phyloP scores from a whole-genome alignment of 75 land plant genomes.

The Larix kaempferi region DNA sequence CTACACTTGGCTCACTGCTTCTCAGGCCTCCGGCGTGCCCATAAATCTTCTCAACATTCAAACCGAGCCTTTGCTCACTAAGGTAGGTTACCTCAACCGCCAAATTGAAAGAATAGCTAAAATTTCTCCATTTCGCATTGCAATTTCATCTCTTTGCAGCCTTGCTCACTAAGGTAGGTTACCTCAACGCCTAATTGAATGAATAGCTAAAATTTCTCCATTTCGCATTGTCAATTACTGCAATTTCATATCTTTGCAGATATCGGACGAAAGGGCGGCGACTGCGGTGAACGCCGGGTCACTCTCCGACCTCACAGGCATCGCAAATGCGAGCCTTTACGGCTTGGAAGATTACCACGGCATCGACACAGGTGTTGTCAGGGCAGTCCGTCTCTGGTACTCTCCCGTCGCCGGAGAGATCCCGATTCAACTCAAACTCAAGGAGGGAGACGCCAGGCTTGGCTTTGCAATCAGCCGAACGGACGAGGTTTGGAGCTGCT shows the following conservation, averaged over 20 bases:
- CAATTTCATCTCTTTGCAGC: not conserved
- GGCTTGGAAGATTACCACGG: conserved; percentile 90
- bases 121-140: too few species aligned
- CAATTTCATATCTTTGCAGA: conserved; percentile 14
- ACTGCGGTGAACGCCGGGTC: conserved; percentile 53
- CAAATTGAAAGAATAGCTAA: too few species aligned
- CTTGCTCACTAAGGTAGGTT: conserved; percentile 38
- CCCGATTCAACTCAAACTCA: conserved; percentile 39
- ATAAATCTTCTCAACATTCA: conserved; percentile 65
- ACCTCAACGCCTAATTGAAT: too few species aligned
- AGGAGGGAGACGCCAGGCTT: conserved; percentile 48
- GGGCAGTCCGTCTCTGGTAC: conserved; percentile 76
- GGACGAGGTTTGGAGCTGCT: conserved; percentile 50
- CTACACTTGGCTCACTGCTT: conserved; percentile 65
- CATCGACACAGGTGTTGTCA: conserved; percentile 71
- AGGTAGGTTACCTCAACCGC: conserved; percentile 34
- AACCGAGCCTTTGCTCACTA: conserved; percentile 74
- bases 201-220: too few species aligned
- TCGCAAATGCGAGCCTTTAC: conserved; percentile 62
- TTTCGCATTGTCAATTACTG: too few species aligned
- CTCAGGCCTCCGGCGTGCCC: conserved; percentile 60
- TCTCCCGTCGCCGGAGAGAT: conserved; percentile 51
- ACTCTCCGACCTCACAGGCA: conserved; percentile 38
- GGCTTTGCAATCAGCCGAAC: conserved; percentile 73
- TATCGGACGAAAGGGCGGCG: conserved; percentile 63